Base-by-base conservation (phyloP, 2,329 filamentous ascomycete genomes). In the Fusarium luffae region DNA sequence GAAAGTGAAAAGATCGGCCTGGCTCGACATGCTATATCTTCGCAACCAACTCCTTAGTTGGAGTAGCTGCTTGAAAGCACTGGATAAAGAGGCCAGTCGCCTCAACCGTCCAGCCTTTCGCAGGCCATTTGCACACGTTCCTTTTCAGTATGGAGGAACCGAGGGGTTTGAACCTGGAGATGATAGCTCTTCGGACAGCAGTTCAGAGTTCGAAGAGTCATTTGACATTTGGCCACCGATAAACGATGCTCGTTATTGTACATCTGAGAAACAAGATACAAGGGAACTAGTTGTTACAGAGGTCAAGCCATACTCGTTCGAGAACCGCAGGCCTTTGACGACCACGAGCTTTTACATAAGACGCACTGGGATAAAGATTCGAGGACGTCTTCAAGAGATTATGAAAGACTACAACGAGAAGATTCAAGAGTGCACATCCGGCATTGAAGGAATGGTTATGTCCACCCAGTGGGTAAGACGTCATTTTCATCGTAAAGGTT, bases 381-480 rank as follows among this genome's bases (percentile, higher is more conserved):
- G 42, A 25, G 37, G 37, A 4, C 42, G 63, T 1, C 21, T 69
- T 2, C 23, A n/a, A 1, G 49, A 69, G 7, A 52, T 69, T 7
- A 66, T 43, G 11, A 44, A 44, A 4, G 66, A 69, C 4, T 69
- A 69, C 6, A 30, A 59, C 10, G 54, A 63, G 4, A 56, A 59
- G 34, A 54, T 60, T 7, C 40, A 59, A 32, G 58, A 69, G 6
- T 69, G 66, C 4, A 59, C 54, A 23, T 41, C 40, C 16, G 54
- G 50, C 2, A 34, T 66, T 19, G 66, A 69, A 13, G 59, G 54
- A 3, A 69, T 66, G 66, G 32, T 56, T 2, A 62, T 66, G 66
- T 54, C 63, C 2, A 63, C 66, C 3, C 51, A 54, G 21, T 54
- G 41, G 27, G 51, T 54, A 46, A 34, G 40, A 4, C 2, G 19